Evolutionary conservation across 164 flowering plant genomes (phyloP).

Genomic region (Umbellularia californica): DNA sequence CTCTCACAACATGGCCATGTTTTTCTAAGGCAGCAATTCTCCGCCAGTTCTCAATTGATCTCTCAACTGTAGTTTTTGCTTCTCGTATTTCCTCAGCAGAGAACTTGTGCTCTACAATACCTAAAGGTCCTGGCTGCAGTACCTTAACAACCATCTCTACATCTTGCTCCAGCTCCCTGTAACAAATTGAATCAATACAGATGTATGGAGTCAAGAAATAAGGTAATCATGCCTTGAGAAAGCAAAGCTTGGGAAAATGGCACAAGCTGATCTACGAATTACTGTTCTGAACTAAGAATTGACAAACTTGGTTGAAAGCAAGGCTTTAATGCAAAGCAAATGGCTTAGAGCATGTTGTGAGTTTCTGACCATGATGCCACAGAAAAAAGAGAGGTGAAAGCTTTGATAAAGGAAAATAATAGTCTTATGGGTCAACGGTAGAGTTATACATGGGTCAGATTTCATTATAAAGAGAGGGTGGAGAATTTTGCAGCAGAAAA

Average conservation of each 20-base stretch:
- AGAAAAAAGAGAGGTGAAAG: neutral
- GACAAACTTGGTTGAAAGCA: neutral
- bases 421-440: neutral
- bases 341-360: neutral
- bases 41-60: constrained; percentile 69
- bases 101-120: constrained; percentile 85
- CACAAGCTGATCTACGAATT: neutral
- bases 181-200: neutral
- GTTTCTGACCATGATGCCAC: neutral
- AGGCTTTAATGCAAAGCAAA: neutral
- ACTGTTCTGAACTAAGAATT: neutral
- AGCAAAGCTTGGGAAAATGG: neutral
- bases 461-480: neutral
- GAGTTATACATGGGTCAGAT: neutral
- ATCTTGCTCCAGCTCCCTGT: constrained; percentile 84
- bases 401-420: neutral
- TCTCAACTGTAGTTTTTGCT: constrained; percentile 53
- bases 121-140: constrained; percentile 89
- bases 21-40: constrained; percentile 48
- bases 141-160: constrained; percentile 80
- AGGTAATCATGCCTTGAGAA: neutral
- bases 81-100: constrained; percentile 57
- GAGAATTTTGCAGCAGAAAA: neutral
- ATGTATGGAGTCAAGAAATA: neutral
- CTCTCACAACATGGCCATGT: neutral